Conservation (phyloP, 2,329 filamentous ascomycete species). For the Aspergillus sp. region DNA sequence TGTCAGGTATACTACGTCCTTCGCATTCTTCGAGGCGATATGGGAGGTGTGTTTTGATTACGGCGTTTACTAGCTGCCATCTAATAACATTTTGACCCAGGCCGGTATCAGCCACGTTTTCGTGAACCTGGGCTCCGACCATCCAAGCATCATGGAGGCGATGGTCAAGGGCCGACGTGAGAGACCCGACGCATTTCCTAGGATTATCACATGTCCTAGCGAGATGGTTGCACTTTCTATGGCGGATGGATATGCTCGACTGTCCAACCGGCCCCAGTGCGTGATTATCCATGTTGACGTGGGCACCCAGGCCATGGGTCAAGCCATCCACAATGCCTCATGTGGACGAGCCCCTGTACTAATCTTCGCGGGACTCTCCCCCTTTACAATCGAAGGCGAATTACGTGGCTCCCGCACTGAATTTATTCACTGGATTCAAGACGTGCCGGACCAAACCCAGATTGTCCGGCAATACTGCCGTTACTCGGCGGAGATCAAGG, state of each 20-base stretch:
- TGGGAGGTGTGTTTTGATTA: conserved; percentile 33
- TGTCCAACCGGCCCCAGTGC: conserved; percentile 70
- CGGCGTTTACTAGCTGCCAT: too few species aligned
- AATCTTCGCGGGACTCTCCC: conserved; percentile 75
- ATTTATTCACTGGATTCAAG: conserved; percentile 54
- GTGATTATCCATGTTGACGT: conserved; percentile 82
- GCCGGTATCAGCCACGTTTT: conserved; percentile 51
- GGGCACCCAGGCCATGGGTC: conserved; percentile 74
- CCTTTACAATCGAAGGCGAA: conserved; percentile 75
- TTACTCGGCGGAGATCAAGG: too few species aligned
- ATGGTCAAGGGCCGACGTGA: conserved; percentile 74
- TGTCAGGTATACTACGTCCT: conserved; percentile 65
- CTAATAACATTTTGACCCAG: too few species aligned
- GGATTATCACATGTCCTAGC: conserved; percentile 76
- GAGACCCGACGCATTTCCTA: conserved; percentile 64
- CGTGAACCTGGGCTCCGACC: conserved; percentile 55
- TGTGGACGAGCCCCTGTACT: conserved; percentile 72
- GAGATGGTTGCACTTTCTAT: conserved; percentile 87
- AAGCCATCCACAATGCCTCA: conserved; percentile 76
- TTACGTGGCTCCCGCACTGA: conserved; percentile 73
- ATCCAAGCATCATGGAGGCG: conserved; percentile 76
- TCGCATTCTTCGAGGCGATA: conserved; percentile 77
- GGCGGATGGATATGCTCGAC: conserved; percentile 75
- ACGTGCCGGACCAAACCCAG: too few species aligned
- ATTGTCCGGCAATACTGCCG: too few species aligned